Base-by-base conservation (phyloP, 345 rosid species). In the Populus euphratica region DNA sequence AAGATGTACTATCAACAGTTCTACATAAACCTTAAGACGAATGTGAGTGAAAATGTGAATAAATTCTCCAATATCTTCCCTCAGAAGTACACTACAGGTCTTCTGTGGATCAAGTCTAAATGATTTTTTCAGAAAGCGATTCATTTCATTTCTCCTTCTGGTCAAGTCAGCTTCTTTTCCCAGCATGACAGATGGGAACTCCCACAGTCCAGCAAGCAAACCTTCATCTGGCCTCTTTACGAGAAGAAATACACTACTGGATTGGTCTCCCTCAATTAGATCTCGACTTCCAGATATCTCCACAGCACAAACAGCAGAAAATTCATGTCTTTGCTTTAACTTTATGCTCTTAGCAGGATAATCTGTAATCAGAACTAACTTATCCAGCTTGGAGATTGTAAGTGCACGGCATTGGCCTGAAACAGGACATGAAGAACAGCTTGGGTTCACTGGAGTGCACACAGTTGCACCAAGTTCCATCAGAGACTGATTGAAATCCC, bases 401-500 rank as follows among this genome's bases (percentile, higher is more conserved):
- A 78, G 80, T 56, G 94, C 98, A 69, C 80, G 89, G 62, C 99
- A 95, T 73, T 91, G 89, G 77, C 78, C 79, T 33, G 96, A 90
- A 74, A 95, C 84, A 74, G 99, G 97, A 84, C 98, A 95, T 64
- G 87, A 85, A 73, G 88, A 79, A 81, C 99, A 95, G 78, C 70
- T 86, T 33, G 98, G 98, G 76, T 86, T 93, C 69, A 84, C 73
- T 25, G 90, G 92, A 65, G 87, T 82, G 91, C 99, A 95, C 65
- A 89, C 27, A n/a, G 91, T 92, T 33, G 99, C 98, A 85, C 99
- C 99, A 50, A 95, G 96, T 83, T 95, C 97, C 97, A 95, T 95
- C 64, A 93, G 83, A 65, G 98, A 93, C 80, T 95, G 98, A 85
- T 95, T 95, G 84, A 93, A 93, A 87, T 95, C 98, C 77, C 99